A percentile compares a stretch with the other conserved stretches of the same genome.
Evolutionary conservation across 2,329 filamentous ascomycete species (phyloP).

Genomic region (Grosmannia clavigera): DNA sequence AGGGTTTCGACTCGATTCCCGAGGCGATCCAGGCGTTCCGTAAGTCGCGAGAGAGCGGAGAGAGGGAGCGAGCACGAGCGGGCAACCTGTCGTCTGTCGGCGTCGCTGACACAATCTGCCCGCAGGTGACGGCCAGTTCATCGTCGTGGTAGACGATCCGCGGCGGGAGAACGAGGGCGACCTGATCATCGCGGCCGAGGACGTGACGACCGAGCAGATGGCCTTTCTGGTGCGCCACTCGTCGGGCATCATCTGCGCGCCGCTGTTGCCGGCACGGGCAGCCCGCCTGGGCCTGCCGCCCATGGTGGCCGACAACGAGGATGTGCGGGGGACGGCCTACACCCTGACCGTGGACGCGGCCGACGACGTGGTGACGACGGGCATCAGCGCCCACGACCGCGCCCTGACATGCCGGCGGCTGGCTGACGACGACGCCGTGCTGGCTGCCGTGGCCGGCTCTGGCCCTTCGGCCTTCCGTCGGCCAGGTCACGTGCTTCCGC

Average conservation of each 20-base stretch:
- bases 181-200: conserved; percentile 82
- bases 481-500: conserved; percentile 82
- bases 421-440: conserved; percentile 28
- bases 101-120: background rate
- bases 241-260: conserved; percentile 83
- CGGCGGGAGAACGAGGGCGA: conserved; percentile 96
- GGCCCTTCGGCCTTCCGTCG: conserved; percentile 54
- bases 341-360: conserved; percentile 77
- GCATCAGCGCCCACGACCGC: conserved; percentile 82
- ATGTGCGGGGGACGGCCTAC: conserved; percentile 86
- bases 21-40: conserved; percentile 5
- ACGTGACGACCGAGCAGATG: conserved; percentile 80
- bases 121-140: conserved; percentile 49
- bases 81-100: too few species aligned
- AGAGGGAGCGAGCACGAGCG: background rate
- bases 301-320: conserved; percentile 68
- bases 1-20: conserved; percentile 5
- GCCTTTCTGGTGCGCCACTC: conserved; percentile 91
- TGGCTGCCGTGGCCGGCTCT: conserved; percentile 14
- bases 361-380: conserved; percentile 64
- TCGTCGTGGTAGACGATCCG: conserved; percentile 87
- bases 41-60: background rate
- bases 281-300: conserved; percentile 65
- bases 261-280: conserved; percentile 59
- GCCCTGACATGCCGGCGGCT: conserved; percentile 69